Conservation (phyloP, 2,329 filamentous ascomycete genomes). For the Penicillium vulpinum region DNA sequence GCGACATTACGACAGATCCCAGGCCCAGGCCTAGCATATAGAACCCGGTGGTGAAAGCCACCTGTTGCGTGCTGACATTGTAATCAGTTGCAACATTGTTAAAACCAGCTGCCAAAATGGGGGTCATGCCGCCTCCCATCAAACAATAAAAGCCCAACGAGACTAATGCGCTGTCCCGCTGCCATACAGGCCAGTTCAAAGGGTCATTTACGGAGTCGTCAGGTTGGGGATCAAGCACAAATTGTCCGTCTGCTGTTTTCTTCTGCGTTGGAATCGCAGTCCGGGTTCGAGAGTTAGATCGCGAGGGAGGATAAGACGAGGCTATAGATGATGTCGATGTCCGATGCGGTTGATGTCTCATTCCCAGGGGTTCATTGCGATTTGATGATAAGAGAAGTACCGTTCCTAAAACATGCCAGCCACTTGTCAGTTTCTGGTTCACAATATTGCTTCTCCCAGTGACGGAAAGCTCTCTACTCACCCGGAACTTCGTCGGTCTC, state of each 20-base stretch:
- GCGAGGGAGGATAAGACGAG: constrained; percentile 44
- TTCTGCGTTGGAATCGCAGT: constrained; percentile 56
- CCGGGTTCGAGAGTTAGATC: constrained; percentile 40
- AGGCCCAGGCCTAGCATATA: constrained; percentile 93
- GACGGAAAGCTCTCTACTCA: constrained; percentile 41
- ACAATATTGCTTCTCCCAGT: not conserved
- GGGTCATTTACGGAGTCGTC: constrained; percentile 90
- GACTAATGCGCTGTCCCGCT: constrained; percentile 74
- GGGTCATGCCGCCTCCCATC: constrained; percentile 89
- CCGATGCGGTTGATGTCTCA: constrained; percentile 63
- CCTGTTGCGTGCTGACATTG: constrained; percentile 65
- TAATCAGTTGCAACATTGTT: constrained; percentile 71
- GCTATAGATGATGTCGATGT: constrained; percentile 58
- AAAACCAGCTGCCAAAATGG: constrained; percentile 87
- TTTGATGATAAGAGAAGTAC: constrained; percentile 61
- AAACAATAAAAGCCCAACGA: constrained; percentile 91
- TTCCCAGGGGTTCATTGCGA: constrained; percentile 62
- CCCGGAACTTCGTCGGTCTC: constrained; percentile 85
- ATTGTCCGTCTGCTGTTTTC: constrained; percentile 74
- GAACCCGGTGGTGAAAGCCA: constrained; percentile 84
- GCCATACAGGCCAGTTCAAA: constrained; percentile 83
- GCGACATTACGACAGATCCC: constrained; percentile 79
- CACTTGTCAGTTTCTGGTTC: not conserved
- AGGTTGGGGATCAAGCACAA: constrained; percentile 88
- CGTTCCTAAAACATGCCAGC: constrained; percentile 49